These are phyloP conservation scores for Komagataella pastoris DNA, from an alignment of 805 yeast species.

Conservation along the genomic window DNA sequence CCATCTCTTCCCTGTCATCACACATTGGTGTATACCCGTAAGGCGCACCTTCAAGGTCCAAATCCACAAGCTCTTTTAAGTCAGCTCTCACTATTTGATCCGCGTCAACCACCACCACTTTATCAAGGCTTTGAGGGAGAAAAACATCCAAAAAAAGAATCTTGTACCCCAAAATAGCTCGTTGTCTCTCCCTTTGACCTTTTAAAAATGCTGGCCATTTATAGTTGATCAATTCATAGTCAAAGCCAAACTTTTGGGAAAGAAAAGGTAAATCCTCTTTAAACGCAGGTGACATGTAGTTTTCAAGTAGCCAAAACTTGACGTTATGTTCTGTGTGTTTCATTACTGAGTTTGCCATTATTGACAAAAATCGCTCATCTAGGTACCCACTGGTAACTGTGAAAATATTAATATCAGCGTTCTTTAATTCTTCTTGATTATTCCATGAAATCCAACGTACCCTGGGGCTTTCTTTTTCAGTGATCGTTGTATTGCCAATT, in stretches of 20 bases:
- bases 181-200: conserved; percentile 60
- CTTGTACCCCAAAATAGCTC: conserved; percentile 83
- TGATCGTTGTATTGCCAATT: not conserved
- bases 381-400: conserved; percentile 73
- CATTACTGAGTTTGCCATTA: conserved; percentile 75
- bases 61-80: conserved; percentile 48
- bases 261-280: conserved; percentile 44
- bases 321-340: conserved; percentile 48
- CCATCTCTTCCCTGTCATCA: conserved; percentile 66
- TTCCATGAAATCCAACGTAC: not conserved
- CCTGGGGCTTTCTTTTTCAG: not conserved
- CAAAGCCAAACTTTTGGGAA: conserved; percentile 45
- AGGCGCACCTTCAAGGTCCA: conserved; percentile 69
- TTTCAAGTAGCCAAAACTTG: conserved; percentile 80
- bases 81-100: conserved; percentile 75
- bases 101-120: conserved; percentile 77
- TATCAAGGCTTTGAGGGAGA: conserved; percentile 65
- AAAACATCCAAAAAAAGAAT: conserved; percentile 76
- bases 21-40: conserved; percentile 86
- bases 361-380: conserved; percentile 59
- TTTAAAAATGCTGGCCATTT: conserved; percentile 92
- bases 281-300: conserved; percentile 63
- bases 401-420: conserved; percentile 66
- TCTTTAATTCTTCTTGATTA: conserved; percentile 8
- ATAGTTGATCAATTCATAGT: conserved; percentile 68